Base-by-base conservation (phyloP, 164 flowering plant species). In the Taxillus chinensis region DNA sequence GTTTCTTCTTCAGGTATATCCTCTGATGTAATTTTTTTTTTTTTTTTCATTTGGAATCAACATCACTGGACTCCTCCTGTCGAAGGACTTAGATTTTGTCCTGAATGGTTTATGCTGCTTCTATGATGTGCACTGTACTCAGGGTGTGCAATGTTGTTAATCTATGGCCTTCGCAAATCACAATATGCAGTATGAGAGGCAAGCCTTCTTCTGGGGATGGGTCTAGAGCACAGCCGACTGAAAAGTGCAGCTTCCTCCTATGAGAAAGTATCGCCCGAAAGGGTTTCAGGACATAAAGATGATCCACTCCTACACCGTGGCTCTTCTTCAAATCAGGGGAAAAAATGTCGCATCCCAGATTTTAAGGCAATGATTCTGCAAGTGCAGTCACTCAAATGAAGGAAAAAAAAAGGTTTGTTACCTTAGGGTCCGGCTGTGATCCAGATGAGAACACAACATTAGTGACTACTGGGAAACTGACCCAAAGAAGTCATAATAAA, bases 61-160 rank as follows among this genome's bases (percentile, higher is more conserved):
- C 12, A 41, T 40, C 40, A 59, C 70, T 5, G 74, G 63, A 68
- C 40, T 0, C 27, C 27, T 27, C 1, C 27, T 27, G 27, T 27
- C 27, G 27, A 0, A 27, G 27, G 27, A 27, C 27, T 27, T 27
- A 27, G 27, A 27, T 27, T 27, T 27, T 27, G 27, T 27, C 27
- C 27, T 27, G 27, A 27, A 27, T 27, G 27, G 27, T 27, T 2
- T 27, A 27, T 27, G 27, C 27, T 27, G 27, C 27, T 27, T 27
- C 27, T 27, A 27, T 27, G 27, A 27, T 27, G 27, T 27, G 27
- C 27, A 60, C 50, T 69, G n/a, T 63, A 62, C 8, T 71, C 55
- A 67, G 62, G 45, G 40, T 52, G 61, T 74, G 15, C 42, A 55
- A 71, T 70, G 69, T 65, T 66, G 70, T 54, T 59, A 42, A 56